Conservation (phyloP, 176 grass and related monocot species). For the Juncus effusus region DNA sequence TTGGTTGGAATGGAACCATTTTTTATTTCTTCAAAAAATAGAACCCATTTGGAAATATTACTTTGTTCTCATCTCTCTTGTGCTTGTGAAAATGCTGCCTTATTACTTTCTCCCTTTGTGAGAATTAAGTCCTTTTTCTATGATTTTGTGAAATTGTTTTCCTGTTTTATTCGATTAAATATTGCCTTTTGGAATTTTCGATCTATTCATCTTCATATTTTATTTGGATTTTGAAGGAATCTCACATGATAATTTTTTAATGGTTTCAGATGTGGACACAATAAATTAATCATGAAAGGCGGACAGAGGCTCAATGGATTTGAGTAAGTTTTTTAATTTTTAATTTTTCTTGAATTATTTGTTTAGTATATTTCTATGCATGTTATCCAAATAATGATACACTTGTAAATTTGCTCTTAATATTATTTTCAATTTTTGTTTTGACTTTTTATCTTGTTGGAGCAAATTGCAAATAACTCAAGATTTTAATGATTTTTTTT, state of each 20-base stretch:
- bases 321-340: background rate
- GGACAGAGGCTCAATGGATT: background rate
- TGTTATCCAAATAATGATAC: no score
- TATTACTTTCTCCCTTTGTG: background rate
- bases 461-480: no score
- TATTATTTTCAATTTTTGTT: no score
- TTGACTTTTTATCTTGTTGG: no score
- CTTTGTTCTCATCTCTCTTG: no score
- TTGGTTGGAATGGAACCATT: no score
- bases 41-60: no score
- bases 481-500: no score
- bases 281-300: conserved; percentile 11
- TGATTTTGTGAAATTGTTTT: conserved; percentile 4
- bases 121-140: conserved; percentile 21
- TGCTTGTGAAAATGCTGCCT: no score
- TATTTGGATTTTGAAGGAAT: conserved; percentile 1
- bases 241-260: conserved; percentile 18
- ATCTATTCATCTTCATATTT: background rate
- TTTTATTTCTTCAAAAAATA: no score
- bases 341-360: background rate
- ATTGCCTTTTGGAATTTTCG: background rate
- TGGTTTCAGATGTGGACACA: conserved; percentile 18
- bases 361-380: no score
- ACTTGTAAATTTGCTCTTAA: no score
- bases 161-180: background rate